Base-by-base conservation (phyloP, 2,329 filamentous ascomycete species). In the Harringtonia aguacate region DNA sequence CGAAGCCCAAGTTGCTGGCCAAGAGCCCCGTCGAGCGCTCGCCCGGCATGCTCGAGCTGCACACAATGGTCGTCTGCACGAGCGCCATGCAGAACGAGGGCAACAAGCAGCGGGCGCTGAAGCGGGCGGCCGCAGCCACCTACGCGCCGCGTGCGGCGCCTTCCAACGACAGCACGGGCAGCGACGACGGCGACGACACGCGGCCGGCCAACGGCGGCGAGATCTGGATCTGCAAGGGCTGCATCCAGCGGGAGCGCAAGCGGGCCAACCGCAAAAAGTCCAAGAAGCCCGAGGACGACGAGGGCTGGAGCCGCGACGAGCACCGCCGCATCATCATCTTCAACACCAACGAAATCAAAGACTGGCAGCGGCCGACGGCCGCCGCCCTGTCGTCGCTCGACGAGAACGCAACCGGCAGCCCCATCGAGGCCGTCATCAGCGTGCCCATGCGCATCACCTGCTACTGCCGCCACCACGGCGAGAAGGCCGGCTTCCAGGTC, bases 391-490 rank as follows among this genome's bases (percentile, higher is more conserved):
- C 43, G 4, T 42, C 38, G 14, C 39, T 47, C 17, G 46, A 45
- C 39, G 47, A 50, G 15, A 47, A 39, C 33, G 36, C 41, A 1
- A 34, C 40, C n/a, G 67, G 33, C 61, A 62, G 20, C 61, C 62
- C 39, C 67, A 73, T 46, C 63, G 46, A 45, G 29, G 50, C 50
- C 2, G 30, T 50, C 4, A 80, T 94, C 20, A 82, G 89, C 52
- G 79, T 86, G 3, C 88, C 87, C 0, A 95, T 97, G 89, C 82
- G 90, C 10, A 95, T 98, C 55, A 87, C 89, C 21, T 98, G 90
- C 61, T 98, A 97, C 63, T 97, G 90, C 64, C 80, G 90, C 18
- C 90, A 98, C 59, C 90, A 97, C 55, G 80, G 84, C 47, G 92
- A 97, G 64, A 97, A 97, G 66, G 70, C 83, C 52, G 90, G 90